Conservation (phyloP, 371 early-diverging fungal genomes). For the Mycotypha africana region DNA sequence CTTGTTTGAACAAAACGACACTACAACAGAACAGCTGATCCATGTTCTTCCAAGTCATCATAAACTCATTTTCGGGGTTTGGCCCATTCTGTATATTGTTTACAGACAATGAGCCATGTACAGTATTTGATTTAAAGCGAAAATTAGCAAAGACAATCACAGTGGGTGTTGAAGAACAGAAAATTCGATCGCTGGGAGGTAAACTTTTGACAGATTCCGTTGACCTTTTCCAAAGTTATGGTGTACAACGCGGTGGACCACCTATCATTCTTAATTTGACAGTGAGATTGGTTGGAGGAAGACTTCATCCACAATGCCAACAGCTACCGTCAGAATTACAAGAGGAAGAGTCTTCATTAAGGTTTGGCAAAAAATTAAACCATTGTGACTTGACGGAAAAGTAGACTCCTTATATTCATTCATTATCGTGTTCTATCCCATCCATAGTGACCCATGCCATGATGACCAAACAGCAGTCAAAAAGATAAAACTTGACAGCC, state of each 20-base stretch:
- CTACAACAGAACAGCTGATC: too few relatives aligned
- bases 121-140: slow-evolving; percentile 12
- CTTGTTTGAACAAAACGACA: too few relatives aligned
- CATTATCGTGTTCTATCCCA: too few relatives aligned
- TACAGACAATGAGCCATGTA: slow-evolving; percentile 1
- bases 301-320: too few relatives aligned
- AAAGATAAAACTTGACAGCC: not conserved
- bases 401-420: too few relatives aligned
- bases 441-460: too few relatives aligned
- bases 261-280: slow-evolving; percentile 16
- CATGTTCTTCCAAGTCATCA: slow-evolving; percentile 19
- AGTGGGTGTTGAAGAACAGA: slow-evolving; percentile 10
- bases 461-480: not conserved
- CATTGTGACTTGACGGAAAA: too few relatives aligned
- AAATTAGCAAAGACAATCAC: slow-evolving; percentile 4
- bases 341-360: too few relatives aligned
- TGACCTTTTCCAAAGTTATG: slow-evolving; percentile 5
- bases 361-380: too few relatives aligned
- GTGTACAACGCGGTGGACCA: slow-evolving; percentile 1
- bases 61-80: slow-evolving; percentile 19
- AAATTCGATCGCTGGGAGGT: slow-evolving; percentile 15
- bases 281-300: slow-evolving; percentile 12
- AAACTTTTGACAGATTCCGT: slow-evolving; percentile 12
- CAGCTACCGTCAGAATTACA: too few relatives aligned
- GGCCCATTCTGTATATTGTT: slow-evolving; percentile 18